phyloP scores from a whole-genome alignment of 768 basidiomycete species.

The Dictyophora rubrovolvata region DNA sequence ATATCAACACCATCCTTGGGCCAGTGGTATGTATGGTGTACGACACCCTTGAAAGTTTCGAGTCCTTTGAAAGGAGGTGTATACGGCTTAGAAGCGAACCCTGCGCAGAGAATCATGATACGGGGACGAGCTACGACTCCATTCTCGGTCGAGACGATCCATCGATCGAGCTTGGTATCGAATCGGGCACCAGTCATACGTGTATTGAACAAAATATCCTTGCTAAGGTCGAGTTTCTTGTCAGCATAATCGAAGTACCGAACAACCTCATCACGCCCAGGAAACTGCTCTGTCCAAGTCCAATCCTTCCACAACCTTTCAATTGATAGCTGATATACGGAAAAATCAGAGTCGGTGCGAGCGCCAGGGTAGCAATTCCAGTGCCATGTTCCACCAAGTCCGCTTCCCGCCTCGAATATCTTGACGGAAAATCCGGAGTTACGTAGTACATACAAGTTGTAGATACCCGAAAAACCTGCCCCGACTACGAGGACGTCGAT shows the following conservation, averaged over 20 bases:
- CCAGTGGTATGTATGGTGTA: conserved; percentile 1
- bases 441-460: background rate
- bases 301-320: background rate
- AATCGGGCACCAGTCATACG: background rate
- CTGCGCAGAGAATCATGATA: background rate
- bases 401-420: background rate
- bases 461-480: background rate
- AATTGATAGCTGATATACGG: background rate
- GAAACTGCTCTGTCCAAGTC: background rate
- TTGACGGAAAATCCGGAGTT: background rate
- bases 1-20: background rate
- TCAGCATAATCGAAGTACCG: background rate
- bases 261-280: background rate
- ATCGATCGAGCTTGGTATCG: background rate
- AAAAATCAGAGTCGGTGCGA: background rate
- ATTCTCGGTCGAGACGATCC: background rate
- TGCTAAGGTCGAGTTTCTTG: background rate
- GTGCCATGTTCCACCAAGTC: conserved; percentile 3
- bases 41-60: background rate
- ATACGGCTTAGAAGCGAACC: background rate
- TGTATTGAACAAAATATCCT: background rate
- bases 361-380: conserved; percentile 3
- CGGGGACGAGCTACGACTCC: background rate
- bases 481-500: background rate
- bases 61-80: background rate